These are phyloP conservation scores for Aspergillus puulaauensis DNA, from an alignment of 2,329 filamentous ascomycete species.

Conservation along the genomic window DNA sequence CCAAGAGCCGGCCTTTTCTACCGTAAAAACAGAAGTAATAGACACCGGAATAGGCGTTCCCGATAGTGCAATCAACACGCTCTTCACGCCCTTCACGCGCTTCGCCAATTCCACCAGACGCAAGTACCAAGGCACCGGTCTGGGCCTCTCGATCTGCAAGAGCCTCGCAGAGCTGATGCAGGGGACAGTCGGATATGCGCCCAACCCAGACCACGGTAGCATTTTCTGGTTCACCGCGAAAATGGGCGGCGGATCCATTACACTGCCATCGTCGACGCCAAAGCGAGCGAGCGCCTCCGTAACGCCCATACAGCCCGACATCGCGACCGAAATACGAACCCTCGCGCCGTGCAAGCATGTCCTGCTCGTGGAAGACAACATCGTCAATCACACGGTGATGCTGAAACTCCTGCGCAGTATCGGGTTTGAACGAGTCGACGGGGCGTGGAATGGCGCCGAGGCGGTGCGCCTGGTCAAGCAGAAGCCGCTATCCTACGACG, in stretches of 20 bases:
- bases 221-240: constrained; percentile 54
- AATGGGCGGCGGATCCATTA: constrained; percentile 39
- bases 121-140: constrained; percentile 56
- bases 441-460: constrained; percentile 46
- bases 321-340: constrained; percentile 32
- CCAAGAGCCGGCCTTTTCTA: constrained; percentile 39
- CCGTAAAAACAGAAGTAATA: constrained; percentile 52
- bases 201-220: constrained; percentile 51
- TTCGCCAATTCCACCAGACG: constrained; percentile 56
- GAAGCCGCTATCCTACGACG: constrained; percentile 43
- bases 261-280: constrained; percentile 18
- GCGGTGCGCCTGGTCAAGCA: constrained; percentile 44
- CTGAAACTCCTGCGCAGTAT: constrained; percentile 38
- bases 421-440: constrained; percentile 43
- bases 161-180: constrained; percentile 58
- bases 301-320: constrained; percentile 12
- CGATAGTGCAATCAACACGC: constrained; percentile 42
- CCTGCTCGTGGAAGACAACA: constrained; percentile 44
- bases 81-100: constrained; percentile 59
- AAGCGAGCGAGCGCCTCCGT: constrained; percentile 24
- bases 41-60: constrained; percentile 58
- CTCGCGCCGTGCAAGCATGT: constrained; percentile 42
- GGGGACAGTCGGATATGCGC: constrained; percentile 49
- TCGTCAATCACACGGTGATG: constrained; percentile 45
- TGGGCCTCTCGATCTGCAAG: constrained; percentile 60